A percentile compares a stretch with the other conserved stretches of the same genome.
These are phyloP conservation scores for Ophiostoma ulmi DNA, from an alignment of 2,329 filamentous ascomycete genomes.

Conservation along the genomic window DNA sequence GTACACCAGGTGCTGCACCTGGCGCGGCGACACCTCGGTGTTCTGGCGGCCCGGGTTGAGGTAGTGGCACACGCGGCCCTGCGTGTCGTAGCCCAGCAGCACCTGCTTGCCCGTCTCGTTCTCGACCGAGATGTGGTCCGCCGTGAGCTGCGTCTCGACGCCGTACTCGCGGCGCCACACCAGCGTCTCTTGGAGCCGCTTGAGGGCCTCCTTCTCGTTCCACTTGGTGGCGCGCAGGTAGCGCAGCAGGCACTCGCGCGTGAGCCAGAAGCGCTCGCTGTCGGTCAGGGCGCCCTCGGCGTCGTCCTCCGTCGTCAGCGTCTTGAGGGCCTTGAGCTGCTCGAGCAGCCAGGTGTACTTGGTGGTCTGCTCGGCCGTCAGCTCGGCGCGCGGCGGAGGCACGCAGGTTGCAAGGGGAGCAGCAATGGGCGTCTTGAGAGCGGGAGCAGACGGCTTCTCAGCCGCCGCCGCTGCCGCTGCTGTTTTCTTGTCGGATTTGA, in stretches of 20 bases:
- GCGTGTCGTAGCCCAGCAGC: constrained; percentile 78
- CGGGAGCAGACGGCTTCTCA: constrained; percentile 6
- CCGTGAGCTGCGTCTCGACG: constrained; percentile 63
- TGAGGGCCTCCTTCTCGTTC: constrained; percentile 67
- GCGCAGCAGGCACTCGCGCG: constrained; percentile 82
- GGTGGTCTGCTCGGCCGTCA: constrained; percentile 69
- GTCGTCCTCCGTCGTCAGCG: constrained; percentile 49
- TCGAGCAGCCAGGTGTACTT: constrained; percentile 78
- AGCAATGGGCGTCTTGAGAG: constrained; percentile 46
- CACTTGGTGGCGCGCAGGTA: constrained; percentile 94
- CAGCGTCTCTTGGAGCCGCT: constrained; percentile 74
- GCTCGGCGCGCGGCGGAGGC: constrained; percentile 50
- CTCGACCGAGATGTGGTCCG: constrained; percentile 85
- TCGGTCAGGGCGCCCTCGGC: constrained; percentile 64
- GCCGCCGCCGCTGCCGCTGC: constrained; percentile 20
- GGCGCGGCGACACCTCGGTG: constrained; percentile 76
- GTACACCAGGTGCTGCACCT: constrained; percentile 90
- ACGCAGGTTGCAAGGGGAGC: constrained; percentile 53
- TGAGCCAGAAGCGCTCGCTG: constrained; percentile 81
- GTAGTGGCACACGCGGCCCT: constrained; percentile 83
- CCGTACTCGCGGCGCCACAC: constrained; percentile 90
- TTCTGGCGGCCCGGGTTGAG: constrained; percentile 88
- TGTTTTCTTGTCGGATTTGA: constrained; percentile 5
- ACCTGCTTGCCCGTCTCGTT: constrained; percentile 97
- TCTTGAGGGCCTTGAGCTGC: constrained; percentile 61